Percentiles rank a stretch among this genome's conserved stretches.
Conservation (phyloP, 1,284 basidiomycete genomes). For the Hymenochaete sp. region DNA sequence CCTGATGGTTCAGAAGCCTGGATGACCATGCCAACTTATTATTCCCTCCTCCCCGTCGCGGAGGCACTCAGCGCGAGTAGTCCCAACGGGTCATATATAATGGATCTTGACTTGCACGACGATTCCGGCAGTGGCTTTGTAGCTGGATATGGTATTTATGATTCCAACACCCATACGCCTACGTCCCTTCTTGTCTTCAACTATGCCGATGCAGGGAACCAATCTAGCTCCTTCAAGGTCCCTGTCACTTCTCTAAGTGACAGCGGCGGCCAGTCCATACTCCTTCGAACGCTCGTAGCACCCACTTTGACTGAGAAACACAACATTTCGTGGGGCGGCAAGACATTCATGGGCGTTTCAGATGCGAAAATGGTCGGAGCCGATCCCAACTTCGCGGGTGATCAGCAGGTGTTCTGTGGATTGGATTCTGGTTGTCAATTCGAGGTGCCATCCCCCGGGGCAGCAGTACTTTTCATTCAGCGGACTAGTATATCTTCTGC, state of each 20-base stretch:
- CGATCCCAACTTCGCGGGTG: slow-evolving; percentile 34
- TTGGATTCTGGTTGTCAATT: slow-evolving; percentile 34
- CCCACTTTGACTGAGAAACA: slow-evolving; percentile 40
- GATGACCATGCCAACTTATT: slow-evolving; percentile 47
- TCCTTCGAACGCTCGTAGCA: slow-evolving; percentile 38
- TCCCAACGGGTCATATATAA: slow-evolving; percentile 37
- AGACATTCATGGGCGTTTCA: slow-evolving; percentile 32
- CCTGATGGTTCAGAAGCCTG: slow-evolving; percentile 35
- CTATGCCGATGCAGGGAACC: slow-evolving; percentile 33
- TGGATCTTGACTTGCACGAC: slow-evolving; percentile 42
- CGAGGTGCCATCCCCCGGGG: slow-evolving; percentile 34
- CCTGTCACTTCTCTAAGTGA: slow-evolving; percentile 23
- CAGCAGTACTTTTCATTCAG: slow-evolving; percentile 38
- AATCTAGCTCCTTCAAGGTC: no score
- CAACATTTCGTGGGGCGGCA: slow-evolving; percentile 51
- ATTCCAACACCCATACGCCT: slow-evolving; percentile 31
- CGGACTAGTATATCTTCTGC: no score
- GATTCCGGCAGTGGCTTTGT: slow-evolving; percentile 29
- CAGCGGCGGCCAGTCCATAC: slow-evolving; percentile 22
- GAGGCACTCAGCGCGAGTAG: slow-evolving; percentile 40
- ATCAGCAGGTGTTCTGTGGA: slow-evolving; percentile 31
- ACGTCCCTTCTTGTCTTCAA: slow-evolving; percentile 52
- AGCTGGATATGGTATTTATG: slow-evolving; percentile 56
- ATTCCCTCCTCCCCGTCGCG: slow-evolving; percentile 46
- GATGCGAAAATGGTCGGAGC: slow-evolving; percentile 33